A percentile compares a stretch with the other conserved stretches of the same genome.
phyloP scores from a whole-genome alignment of 2,329 filamentous ascomycete genomes.

The Exophiala viscosa region DNA sequence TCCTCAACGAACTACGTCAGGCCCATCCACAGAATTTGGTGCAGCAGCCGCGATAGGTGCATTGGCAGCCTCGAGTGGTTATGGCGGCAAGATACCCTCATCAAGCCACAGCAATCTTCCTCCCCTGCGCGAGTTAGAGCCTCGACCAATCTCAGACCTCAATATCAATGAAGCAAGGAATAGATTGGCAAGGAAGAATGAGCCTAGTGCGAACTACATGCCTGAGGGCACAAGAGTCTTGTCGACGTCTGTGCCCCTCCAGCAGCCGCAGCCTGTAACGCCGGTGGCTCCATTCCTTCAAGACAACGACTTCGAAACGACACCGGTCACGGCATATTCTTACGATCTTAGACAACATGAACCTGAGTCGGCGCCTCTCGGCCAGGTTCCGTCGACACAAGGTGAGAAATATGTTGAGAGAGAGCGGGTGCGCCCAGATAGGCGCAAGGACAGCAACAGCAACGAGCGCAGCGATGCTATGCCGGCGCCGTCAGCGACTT shows the following conservation, averaged over 20 bases:
- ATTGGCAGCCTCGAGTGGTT: constrained; percentile 31
- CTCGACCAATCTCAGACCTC: constrained; percentile 18
- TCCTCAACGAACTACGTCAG: constrained; percentile 30
- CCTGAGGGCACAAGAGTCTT: constrained; percentile 13
- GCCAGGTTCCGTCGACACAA: too few relatives aligned
- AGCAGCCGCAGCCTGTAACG: constrained; percentile 76
- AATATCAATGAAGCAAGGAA: background rate
- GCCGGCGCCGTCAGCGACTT: background rate
- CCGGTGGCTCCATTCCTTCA: constrained; percentile 56
- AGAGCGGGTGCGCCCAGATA: too few relatives aligned
- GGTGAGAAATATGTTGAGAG: too few relatives aligned
- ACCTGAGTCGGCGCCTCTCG: background rate
- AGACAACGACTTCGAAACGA: background rate
- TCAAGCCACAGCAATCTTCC: constrained; percentile 40
- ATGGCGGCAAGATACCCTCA: constrained; percentile 1
- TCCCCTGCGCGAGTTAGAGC: constrained; percentile 57
- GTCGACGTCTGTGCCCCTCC: constrained; percentile 58
- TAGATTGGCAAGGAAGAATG: background rate
- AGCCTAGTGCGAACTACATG: background rate
- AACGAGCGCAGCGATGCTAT: too few relatives aligned
- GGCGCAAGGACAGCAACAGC: too few relatives aligned
- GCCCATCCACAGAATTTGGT: constrained; percentile 41
- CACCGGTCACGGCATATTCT: background rate
- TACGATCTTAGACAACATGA: background rate
- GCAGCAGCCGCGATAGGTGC: constrained; percentile 42